These are phyloP conservation scores for Pisolithus albus DNA, from an alignment of 768 basidiomycete genomes.

Conservation along the genomic window DNA sequence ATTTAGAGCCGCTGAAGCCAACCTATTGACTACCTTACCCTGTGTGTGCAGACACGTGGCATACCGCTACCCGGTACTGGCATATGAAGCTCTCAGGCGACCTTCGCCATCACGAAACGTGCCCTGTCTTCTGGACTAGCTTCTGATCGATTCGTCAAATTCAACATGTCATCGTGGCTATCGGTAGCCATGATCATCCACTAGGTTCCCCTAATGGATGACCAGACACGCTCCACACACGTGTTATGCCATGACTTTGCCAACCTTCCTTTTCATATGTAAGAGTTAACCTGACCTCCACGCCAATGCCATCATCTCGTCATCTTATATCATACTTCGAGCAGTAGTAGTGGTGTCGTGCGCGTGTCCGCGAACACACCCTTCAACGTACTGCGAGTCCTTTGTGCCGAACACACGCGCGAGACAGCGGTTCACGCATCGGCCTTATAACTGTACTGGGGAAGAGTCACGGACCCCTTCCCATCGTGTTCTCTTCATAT, in stretches of 20 bases:
- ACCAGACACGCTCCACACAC: conserved; percentile 18
- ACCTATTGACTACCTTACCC: too few relatives aligned
- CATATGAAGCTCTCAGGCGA: too few relatives aligned
- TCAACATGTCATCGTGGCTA: neutral
- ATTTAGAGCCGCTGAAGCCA: too few relatives aligned
- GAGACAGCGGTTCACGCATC: conserved; percentile 10
- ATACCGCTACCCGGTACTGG: too few relatives aligned
- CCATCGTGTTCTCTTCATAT: too few relatives aligned
- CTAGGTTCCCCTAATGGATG: conserved; percentile 11
- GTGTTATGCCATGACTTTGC: conserved; percentile 18
- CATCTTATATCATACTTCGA: conserved; percentile 16
- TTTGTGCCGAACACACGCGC: neutral
- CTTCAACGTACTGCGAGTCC: too few relatives aligned
- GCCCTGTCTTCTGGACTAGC: neutral
- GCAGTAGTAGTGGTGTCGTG: too few relatives aligned
- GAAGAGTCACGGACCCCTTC: too few relatives aligned
- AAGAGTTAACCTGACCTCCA: neutral
- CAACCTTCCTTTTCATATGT: neutral
- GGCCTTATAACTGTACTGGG: too few relatives aligned
- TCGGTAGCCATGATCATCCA: neutral
- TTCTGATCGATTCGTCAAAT: neutral
- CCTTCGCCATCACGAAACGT: too few relatives aligned
- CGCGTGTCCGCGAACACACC: too few relatives aligned
- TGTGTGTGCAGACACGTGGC: too few relatives aligned
- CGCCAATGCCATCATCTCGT: neutral